Evolutionary conservation across 345 rosid genomes (phyloP).

Genomic region (Fremontodendron californicum): DNA sequence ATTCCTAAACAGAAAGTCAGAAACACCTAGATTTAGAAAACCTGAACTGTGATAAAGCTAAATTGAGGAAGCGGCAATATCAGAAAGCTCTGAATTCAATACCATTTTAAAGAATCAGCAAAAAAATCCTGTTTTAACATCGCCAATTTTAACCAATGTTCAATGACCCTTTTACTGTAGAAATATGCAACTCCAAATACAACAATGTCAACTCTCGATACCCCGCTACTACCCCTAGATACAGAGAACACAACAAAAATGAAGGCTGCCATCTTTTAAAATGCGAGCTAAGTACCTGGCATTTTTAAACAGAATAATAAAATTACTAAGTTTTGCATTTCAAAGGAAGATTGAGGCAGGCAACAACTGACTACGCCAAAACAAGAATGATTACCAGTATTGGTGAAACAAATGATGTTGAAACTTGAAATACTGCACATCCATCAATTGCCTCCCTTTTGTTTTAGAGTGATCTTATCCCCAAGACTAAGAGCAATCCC

Average conservation of each 20-base stretch:
- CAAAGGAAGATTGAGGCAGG: neutral
- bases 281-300: constrained; percentile 2
- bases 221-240: neutral
- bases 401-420: neutral
- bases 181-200: constrained; percentile 8
- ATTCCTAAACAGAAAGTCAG: no score
- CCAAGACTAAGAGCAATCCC: constrained; percentile 80
- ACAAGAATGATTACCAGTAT: constrained; percentile 3
- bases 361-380: neutral
- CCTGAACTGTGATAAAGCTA: no score
- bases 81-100: no score
- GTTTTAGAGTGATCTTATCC: constrained; percentile 77
- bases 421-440: neutral
- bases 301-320: neutral
- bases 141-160: neutral
- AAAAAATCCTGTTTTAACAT: constrained; percentile 4
- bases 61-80: no score
- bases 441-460: constrained; percentile 60
- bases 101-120: neutral
- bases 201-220: neutral
- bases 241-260: constrained; percentile 10
- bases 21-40: no score
- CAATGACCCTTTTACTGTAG: neutral
- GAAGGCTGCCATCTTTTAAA: neutral
- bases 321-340: neutral